Evolutionary conservation across 768 basidiomycete species (phyloP).

Genomic region (Leccinum arenicola): DNA sequence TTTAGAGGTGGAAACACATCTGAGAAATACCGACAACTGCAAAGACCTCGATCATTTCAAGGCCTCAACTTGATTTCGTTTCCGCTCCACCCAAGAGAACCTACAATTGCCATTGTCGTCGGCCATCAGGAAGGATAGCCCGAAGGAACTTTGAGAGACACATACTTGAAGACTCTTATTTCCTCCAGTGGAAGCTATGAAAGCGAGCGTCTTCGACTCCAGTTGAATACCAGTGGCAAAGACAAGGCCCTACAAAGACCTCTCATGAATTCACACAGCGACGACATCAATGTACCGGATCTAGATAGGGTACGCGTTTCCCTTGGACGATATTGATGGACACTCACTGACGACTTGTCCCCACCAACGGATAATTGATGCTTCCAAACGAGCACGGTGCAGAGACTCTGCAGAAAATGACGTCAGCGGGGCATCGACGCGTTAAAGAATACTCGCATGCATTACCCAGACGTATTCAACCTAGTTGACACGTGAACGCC

Average conservation of each 20-base stretch:
- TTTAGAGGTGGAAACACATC: not conserved
- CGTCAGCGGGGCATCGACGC: not conserved
- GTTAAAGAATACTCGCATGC: not conserved
- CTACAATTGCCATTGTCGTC: conserved; percentile 11
- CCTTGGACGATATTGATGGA: not conserved
- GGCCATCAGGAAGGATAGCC: not conserved
- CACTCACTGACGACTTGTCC: not conserved
- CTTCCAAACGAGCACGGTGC: too few species aligned
- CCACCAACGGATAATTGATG: conserved; percentile 8
- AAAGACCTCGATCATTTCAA: not conserved
- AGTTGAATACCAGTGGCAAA: not conserved
- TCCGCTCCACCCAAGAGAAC: not conserved
- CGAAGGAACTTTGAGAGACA: not conserved
- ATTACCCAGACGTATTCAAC: conserved; percentile 21
- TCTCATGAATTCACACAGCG: conserved; percentile 12
- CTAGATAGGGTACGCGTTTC: conserved; percentile 4
- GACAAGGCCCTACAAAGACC: too few species aligned
- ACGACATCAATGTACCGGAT: conserved; percentile 25
- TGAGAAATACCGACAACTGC: conserved; percentile 7
- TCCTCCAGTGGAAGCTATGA: conserved; percentile 11
- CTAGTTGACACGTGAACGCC: not conserved
- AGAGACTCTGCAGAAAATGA: not conserved
- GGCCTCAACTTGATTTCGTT: not conserved
- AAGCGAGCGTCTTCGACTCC: not conserved
- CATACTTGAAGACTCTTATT: conserved; percentile 8